Base-by-base conservation (phyloP, 2,329 filamentous ascomycete genomes). In the Tolypocladium amazonense region DNA sequence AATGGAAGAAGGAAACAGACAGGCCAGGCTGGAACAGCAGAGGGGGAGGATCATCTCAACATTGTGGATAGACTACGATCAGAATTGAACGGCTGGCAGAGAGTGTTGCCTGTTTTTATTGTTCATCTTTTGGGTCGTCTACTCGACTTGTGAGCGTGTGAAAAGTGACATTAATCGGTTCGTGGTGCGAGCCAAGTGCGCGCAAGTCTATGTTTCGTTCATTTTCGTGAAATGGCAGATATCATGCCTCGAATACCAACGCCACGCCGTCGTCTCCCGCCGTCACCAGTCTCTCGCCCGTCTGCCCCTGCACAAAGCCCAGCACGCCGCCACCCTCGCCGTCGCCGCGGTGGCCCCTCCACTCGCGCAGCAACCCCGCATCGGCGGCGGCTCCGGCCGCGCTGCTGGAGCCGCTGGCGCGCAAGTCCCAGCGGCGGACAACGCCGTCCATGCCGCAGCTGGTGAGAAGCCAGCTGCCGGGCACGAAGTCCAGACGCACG, bases 381-480 rank as follows among this genome's bases (percentile, higher is more conserved):
- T 75, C 85, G 11, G 81, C 84, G 18, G 74, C 67, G 11, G 59
- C 67, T 1, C 68, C 61, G 7, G 66, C 69, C 27, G 50, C 50
- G 30, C 18, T 35, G 53, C 67, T 69, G 7, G 64, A 63, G 14
- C 70, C 71, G 27, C 70, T 75, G n/a, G 80, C 81, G n/a, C 81
- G 75, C 58, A 85, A 70, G 74, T 99, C 93, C 94, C 94, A 99
- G 62, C 92, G 80, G 68, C 90, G 81, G 25, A 99, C 85, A 0
- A 92, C 91, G 23, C 94, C 93, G 69, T 99, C 94, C 81, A 97
- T 90, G 11, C 94, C 94, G 65, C 88, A 92, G 64, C 86, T 90
- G 2, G 93, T 97, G 58, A 97, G 77, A 62, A 95, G 70, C 86
- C 85, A 93, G 64, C 68, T 70, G 65, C 75, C 71, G 70, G 79